Conservation (phyloP, 805 yeast genomes). For the Martiniozyma abietophila region DNA sequence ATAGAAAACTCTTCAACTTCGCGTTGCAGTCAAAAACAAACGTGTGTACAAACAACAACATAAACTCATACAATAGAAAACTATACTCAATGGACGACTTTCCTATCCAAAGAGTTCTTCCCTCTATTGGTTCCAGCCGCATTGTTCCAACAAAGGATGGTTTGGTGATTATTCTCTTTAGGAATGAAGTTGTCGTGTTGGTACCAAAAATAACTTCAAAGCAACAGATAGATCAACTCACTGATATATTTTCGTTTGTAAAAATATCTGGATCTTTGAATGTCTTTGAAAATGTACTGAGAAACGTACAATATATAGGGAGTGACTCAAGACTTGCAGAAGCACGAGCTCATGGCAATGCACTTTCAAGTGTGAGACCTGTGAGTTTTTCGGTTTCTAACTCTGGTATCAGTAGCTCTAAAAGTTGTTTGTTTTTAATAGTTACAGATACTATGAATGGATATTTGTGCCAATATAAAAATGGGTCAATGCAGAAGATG, state of each 20-base stretch:
- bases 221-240: constrained; percentile 4
- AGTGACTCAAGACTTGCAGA: constrained; percentile 10
- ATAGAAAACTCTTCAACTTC: too few species aligned
- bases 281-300: constrained; percentile 9
- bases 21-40: too few species aligned
- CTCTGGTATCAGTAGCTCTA: constrained; percentile 10
- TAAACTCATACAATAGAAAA: too few species aligned
- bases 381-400: constrained; percentile 10
- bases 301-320: constrained; percentile 7
- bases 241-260: constrained; percentile 8
- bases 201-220: constrained; percentile 3
- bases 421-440: constrained; percentile 6
- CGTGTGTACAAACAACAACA: too few species aligned
- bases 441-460: constrained; percentile 15
- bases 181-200: constrained; percentile 10
- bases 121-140: constrained; percentile 4
- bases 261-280: constrained; percentile 8
- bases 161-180: constrained; percentile 7
- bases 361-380: constrained; percentile 5
- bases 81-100: constrained; percentile 10
- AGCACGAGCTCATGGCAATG: constrained; percentile 4
- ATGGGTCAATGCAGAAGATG: constrained; percentile 7
- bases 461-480: constrained; percentile 6
- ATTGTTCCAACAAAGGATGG: constrained; percentile 14
- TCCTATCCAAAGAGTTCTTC: constrained; percentile 4